Evolutionary conservation across 306 rosid genomes (phyloP), one percentile per base, ranked within the genome.

Genomic region (Cucurbita pepo): DNA sequence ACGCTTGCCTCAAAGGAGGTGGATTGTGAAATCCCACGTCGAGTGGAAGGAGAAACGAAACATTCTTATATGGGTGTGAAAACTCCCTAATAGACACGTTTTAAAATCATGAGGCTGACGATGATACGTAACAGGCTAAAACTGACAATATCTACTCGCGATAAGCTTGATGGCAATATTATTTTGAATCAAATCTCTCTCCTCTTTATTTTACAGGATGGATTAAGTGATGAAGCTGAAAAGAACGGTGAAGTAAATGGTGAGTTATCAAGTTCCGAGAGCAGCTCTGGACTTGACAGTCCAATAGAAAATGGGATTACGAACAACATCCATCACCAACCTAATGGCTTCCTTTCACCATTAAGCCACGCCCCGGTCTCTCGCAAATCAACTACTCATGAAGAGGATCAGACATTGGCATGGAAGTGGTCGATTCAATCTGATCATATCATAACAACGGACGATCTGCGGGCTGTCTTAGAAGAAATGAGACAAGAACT

Each of bases 401-500:
- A 89, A 40, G 87, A 80, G 59, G 80, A 79, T 50, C 86, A 77
- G 73, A 79, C 71, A 74, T 83, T 86, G 48, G 87, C 80, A 9
- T 89, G 90, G 88, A 87, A 84, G 57, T 88, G 89, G 97, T 83
- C 90, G 22, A 76, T 82, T 48, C 78, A 80, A 77, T 87, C 96
- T 12, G 91, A 90, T 15, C 82, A 78, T 34, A 82, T 82, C 67
- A 51, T 75, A 65, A 77, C 87, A 60, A 76, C 75, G 4, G 87
- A 87, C 8, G 86, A 77, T 79, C 81, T 84, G 21, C 80, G 76
- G 54, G 74, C 96, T 73, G 81, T 85, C 71, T 82, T 91, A 36
- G 92, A 91, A 63, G 99, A 95, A 88, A 86, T 88, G 72, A 87
- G 88, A 77, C 90, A 89, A 82, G 99, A 91, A 53, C 75, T 95